These are phyloP conservation scores for Leccinum aurantiacum DNA, from an alignment of 768 basidiomycete genomes.

Conservation along the genomic window DNA sequence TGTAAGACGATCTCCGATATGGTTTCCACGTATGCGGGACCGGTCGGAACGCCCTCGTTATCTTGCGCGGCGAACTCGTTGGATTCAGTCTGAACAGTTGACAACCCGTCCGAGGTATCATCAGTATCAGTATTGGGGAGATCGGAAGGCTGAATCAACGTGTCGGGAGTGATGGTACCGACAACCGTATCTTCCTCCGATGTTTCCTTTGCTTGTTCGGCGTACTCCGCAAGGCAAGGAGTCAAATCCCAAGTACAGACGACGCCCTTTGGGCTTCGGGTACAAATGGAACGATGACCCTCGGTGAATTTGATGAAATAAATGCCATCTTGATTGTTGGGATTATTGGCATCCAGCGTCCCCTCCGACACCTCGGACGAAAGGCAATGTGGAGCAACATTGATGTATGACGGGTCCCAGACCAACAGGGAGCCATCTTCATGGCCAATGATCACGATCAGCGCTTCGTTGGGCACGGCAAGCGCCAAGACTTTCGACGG, in stretches of 20 bases:
- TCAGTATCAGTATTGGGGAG: not conserved
- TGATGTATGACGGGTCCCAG: constrained; percentile 14
- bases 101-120: constrained; percentile 1
- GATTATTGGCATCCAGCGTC: not conserved
- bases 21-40: not conserved
- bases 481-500: constrained; percentile 12
- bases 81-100: not conserved
- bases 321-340: constrained; percentile 2
- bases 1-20: not conserved
- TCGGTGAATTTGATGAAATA: constrained; percentile 14
- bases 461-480: constrained; percentile 8
- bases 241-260: constrained; percentile 19
- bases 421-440: constrained; percentile 17
- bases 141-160: not conserved
- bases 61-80: not conserved
- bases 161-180: no score
- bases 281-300: constrained; percentile 5
- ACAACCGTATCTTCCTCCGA: not conserved
- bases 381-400: constrained; percentile 9
- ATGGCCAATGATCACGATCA: constrained; percentile 14
- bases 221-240: constrained; percentile 10
- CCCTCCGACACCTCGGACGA: not conserved
- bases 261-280: constrained; percentile 16
- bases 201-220: constrained; percentile 1
- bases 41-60: not conserved